Conservation (phyloP, 2,329 filamentous ascomycete species). For the Fusarium scirpi region DNA sequence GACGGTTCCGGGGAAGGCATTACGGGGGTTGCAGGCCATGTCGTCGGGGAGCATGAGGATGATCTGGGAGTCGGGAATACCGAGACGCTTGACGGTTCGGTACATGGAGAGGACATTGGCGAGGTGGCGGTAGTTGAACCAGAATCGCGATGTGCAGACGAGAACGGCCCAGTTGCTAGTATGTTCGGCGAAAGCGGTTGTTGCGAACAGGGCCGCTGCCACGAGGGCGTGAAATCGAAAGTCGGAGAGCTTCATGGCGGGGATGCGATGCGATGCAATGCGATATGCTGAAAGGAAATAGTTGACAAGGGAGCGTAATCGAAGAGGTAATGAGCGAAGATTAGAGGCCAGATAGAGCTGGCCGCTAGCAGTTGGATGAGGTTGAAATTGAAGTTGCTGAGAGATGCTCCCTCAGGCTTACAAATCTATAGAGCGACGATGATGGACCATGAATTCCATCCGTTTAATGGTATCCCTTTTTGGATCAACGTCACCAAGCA, state of each 20-base stretch:
- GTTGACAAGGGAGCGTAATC: constrained; percentile 17
- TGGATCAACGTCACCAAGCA: constrained; percentile 35
- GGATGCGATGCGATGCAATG: constrained; percentile 8
- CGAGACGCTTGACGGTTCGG: constrained; percentile 95
- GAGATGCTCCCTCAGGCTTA: constrained; percentile 41
- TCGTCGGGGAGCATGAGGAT: constrained; percentile 99
- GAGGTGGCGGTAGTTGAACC: constrained; percentile 99
- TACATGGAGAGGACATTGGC: constrained; percentile 98
- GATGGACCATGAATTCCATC: constrained; percentile 31
- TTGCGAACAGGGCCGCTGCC: constrained; percentile 60
- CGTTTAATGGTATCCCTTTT: constrained; percentile 30
- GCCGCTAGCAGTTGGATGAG: constrained; percentile 13
- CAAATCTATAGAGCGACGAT: constrained; percentile 39
- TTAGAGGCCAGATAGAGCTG: constrained; percentile 26
- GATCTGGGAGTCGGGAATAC: constrained; percentile 98
- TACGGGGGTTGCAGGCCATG: constrained; percentile 99
- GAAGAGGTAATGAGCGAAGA: constrained; percentile 13
- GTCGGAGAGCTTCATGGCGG: constrained; percentile 63
- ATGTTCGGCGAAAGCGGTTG: constrained; percentile 74
- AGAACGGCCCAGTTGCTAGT: constrained; percentile 99
- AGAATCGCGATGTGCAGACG: constrained; percentile 98
- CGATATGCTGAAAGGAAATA: constrained; percentile 12
- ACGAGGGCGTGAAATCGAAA: constrained; percentile 62
- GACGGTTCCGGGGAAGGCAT: constrained; percentile 96
- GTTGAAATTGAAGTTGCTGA: constrained; percentile 21